Evolutionary conservation across 2,329 filamentous ascomycete genomes (phyloP).

Genomic region (Cordyceps javanica): DNA sequence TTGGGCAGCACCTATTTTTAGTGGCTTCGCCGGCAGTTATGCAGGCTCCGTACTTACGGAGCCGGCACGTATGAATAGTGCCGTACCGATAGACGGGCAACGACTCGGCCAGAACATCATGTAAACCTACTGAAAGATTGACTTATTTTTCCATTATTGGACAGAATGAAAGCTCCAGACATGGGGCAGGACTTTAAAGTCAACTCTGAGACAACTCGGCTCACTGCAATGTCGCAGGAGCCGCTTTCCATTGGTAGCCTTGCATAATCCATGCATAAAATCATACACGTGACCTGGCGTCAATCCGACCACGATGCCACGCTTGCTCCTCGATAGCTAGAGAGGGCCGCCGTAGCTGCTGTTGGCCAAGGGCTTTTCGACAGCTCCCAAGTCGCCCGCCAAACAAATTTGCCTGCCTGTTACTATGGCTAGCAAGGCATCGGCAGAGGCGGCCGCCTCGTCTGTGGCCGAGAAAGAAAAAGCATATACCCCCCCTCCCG

Average conservation of each 20-base stretch:
- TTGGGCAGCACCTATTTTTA: not conserved
- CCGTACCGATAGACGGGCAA: too few species aligned
- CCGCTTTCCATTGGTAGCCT: not conserved
- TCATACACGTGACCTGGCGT: constrained; percentile 2
- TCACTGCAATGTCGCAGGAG: not conserved
- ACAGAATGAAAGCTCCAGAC: too few species aligned
- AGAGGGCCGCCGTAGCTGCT: not conserved
- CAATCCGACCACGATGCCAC: not conserved
- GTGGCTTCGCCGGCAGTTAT: not conserved
- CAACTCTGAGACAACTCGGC: not conserved
- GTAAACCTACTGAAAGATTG: too few species aligned
- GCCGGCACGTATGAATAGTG: too few species aligned
- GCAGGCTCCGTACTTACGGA: not conserved
- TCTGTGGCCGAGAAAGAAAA: constrained; percentile 13
- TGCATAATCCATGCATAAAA: constrained; percentile 1
- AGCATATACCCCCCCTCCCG: constrained; percentile 50
- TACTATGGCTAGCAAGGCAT: not conserved
- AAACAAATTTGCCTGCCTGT: not conserved
- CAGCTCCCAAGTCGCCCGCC: not conserved
- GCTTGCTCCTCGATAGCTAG: not conserved
- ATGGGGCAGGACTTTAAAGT: too few species aligned
- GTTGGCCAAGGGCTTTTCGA: constrained; percentile 3
- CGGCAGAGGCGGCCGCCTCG: not conserved
- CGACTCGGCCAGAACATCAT: too few species aligned
- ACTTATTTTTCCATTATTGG: too few species aligned